A percentile compares a stretch with the other conserved stretches of the same genome.
phyloP scores from a whole-genome alignment of 306 rosid genomes.

The Datisca glomerata region DNA sequence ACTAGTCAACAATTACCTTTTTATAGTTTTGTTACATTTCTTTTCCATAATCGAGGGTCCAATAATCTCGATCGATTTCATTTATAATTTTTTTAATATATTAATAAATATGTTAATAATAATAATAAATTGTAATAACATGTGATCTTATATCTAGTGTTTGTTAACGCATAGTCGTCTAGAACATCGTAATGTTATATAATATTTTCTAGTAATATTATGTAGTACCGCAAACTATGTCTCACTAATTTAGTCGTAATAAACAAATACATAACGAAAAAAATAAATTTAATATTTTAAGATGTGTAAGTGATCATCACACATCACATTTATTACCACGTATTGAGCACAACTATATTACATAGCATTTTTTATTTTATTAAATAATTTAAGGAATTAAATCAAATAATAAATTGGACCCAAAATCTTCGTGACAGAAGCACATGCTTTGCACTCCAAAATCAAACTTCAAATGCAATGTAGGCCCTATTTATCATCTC shows the following conservation, averaged over 20 bases:
- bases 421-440: slow-evolving; percentile 7
- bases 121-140: too few species aligned
- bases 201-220: too few species aligned
- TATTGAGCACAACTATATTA: not conserved
- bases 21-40: too few species aligned
- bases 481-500: not conserved
- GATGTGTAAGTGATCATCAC: not conserved
- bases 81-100: too few species aligned
- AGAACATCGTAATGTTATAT: too few species aligned
- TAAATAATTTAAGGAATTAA: not conserved
- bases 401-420: slow-evolving; percentile 1
- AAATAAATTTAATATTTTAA: not conserved
- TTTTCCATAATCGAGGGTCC: too few species aligned
- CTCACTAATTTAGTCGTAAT: not conserved
- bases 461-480: slow-evolving; percentile 7
- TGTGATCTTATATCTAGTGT: too few species aligned
- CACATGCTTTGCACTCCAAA: slow-evolving; percentile 18
- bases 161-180: too few species aligned
- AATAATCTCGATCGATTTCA: too few species aligned
- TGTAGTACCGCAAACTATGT: too few species aligned
- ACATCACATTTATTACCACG: not conserved
- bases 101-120: too few species aligned
- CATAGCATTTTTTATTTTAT: not conserved
- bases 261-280: not conserved
- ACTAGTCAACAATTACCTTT: too few species aligned